Base-by-base conservation (phyloP, 768 basidiomycete genomes). In the Tricholomella constricta region DNA sequence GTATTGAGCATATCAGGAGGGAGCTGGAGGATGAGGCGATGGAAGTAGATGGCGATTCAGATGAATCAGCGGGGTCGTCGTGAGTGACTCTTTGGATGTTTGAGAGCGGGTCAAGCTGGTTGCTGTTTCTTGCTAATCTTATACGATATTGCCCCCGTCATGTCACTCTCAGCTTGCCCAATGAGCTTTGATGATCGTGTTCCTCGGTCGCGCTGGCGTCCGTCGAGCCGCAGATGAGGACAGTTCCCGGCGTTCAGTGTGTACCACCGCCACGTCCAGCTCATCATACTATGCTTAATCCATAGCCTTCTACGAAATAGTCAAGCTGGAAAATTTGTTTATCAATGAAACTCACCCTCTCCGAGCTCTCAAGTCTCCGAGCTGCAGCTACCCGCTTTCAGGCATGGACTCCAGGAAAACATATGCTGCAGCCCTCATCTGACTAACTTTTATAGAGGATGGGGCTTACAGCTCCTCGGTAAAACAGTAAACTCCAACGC, bases 381-480 rank as follows among this genome's bases (percentile, higher is more conserved):
- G 61, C 67, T n/a, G 73, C 78, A 1, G 72, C 80, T 2, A 70
- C 71, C 32, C 75, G 72, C 12, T 81, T 80, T 54, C 82, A 83
- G 78, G 81, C 77, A 63, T 58, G 65, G 45, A 45, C 32, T 41
- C 52, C 45, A 47, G 56, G 32, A 31, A 51, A 47, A n/a, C 14
- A 48, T 43, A 17, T 32, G 22, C 32, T 55, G 41, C 41, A 48
- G 45, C n/a, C 40, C 41, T 41, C 42, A 51, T 50, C 59, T 59
- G 43, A 55, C 55, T 32, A 42, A 26, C 36, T 47, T 50, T 38
- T 55, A 40, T 48, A 47, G 60, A 90, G 89, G 83, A 89, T 67
- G 88, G 89, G 70, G 81, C 86, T 4, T 82, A 88, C 60, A 62
- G 71, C 27, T 75, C 83, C n/a, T 78, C 86, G 3, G 68, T 88